Evolutionary conservation across 768 basidiomycete genomes (phyloP).

Genomic region (Thelephora ganbajun): DNA sequence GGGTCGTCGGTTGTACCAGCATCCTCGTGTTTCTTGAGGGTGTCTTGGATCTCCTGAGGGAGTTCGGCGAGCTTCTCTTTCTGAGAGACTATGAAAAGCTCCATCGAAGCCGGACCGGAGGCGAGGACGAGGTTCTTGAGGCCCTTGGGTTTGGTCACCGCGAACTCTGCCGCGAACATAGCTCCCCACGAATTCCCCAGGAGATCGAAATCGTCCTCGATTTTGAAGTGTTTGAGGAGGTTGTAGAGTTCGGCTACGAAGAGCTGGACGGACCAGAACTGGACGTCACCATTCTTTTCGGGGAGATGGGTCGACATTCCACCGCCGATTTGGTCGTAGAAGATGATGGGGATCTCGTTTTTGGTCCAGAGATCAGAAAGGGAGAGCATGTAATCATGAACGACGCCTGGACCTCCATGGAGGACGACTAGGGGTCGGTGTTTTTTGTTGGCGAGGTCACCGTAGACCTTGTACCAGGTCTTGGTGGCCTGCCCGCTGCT

Average conservation of each 20-base stretch:
- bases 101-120: conserved; percentile 15
- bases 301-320: conserved; percentile 39
- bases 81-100: conserved; percentile 13
- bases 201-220: conserved; percentile 27
- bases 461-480: conserved; percentile 39
- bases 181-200: conserved; percentile 30
- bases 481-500: conserved; percentile 12
- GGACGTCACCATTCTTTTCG: conserved; percentile 26
- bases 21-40: conserved; percentile 17
- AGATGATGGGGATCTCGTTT: conserved; percentile 29
- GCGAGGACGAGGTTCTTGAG: conserved; percentile 19
- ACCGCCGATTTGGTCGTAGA: conserved; percentile 41
- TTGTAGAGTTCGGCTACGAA: conserved; percentile 35
- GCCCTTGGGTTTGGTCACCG: conserved; percentile 16
- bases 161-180: conserved; percentile 28
- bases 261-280: conserved; percentile 36
- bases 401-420: conserved; percentile 40
- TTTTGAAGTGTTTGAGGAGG: conserved; percentile 28
- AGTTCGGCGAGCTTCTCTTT: conserved; percentile 15
- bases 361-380: conserved; percentile 24
- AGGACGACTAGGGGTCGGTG: conserved; percentile 31
- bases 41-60: conserved; percentile 19
- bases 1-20: conserved; percentile 15
- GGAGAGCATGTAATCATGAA: conserved; percentile 27
- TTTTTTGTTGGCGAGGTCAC: conserved; percentile 22